These are phyloP conservation scores for Coniferiporia sulphurascens DNA, from an alignment of 1,284 basidiomycete genomes.

Conservation along the genomic window DNA sequence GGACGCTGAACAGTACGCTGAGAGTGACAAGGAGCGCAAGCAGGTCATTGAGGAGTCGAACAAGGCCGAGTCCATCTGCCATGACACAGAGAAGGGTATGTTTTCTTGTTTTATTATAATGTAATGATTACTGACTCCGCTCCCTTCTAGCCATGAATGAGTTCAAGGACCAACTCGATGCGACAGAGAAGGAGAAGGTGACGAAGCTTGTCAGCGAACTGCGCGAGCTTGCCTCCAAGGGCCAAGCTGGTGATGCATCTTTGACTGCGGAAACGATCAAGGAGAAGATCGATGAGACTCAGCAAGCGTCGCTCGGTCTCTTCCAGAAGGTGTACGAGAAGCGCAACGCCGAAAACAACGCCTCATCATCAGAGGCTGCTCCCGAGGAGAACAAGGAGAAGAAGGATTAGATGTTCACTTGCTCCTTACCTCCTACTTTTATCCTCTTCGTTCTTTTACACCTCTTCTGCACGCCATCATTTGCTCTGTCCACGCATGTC, in stretches of 20 bases:
- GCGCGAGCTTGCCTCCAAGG: conserved; percentile 87
- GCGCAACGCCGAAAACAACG: conserved; percentile 64
- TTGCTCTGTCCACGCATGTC: background rate
- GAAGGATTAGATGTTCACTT: conserved; percentile 50
- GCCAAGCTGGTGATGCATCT: conserved; percentile 79
- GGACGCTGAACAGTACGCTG: conserved; percentile 92
- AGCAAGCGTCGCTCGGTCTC: conserved; percentile 92
- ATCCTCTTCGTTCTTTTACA: background rate
- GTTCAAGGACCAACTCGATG: conserved; percentile 96
- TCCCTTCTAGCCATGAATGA: conserved; percentile 75
- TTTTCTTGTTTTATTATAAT: background rate
- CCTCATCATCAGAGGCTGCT: conserved; percentile 31
- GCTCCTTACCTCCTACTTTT: background rate
- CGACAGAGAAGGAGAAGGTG: conserved; percentile 91
- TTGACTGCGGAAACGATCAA: conserved; percentile 86
- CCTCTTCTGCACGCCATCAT: background rate
- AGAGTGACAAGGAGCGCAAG: conserved; percentile 86
- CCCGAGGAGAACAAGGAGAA: conserved; percentile 50
- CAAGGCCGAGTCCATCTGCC: conserved; percentile 91
- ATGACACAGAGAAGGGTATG: conserved; percentile 92
- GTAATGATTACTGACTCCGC: conserved; percentile 8
- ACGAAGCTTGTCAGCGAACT: conserved; percentile 83
- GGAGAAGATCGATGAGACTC: conserved; percentile 93
- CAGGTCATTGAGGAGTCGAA: conserved; percentile 94
- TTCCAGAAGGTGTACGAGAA: conserved; percentile 99